Conservation (phyloP, 495 filamentous ascomycete genomes). For the Tuber calosporum region DNA sequence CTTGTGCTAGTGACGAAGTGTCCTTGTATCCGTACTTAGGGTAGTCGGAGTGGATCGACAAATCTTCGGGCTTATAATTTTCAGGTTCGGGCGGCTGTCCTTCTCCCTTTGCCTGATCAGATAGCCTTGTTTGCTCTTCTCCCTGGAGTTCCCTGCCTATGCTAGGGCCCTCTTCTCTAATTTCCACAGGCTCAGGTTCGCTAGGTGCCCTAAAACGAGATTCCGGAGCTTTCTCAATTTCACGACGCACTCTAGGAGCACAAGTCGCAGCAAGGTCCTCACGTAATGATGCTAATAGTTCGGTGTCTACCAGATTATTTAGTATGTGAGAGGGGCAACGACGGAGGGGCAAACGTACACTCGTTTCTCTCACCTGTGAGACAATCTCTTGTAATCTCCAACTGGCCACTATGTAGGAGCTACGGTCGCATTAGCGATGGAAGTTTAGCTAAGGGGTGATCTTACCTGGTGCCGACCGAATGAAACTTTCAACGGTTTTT, state of each 20-base stretch:
- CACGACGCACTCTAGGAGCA: conserved; percentile 12
- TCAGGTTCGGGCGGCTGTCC: not conserved
- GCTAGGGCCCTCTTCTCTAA: not conserved
- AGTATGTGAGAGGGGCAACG: not conserved
- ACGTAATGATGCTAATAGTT: conserved; percentile 25
- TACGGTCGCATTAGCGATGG: conserved; percentile 13
- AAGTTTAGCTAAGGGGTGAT: not conserved
- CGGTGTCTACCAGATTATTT: conserved; percentile 20
- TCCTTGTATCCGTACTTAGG: conserved; percentile 12
- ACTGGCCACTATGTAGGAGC: conserved; percentile 20
- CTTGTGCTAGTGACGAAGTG: conserved; percentile 1
- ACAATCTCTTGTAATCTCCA: conserved; percentile 14
- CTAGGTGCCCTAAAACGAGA: conserved; percentile 8
- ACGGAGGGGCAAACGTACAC: conserved; percentile 10
- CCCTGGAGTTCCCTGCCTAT: not conserved
- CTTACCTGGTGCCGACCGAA: conserved; percentile 31
- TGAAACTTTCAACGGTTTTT: conserved; percentile 14
- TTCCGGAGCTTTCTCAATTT: conserved; percentile 5
- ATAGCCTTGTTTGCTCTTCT: not conserved
- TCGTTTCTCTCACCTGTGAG: conserved; percentile 20
- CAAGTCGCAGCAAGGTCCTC: conserved; percentile 23
- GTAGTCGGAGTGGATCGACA: conserved; percentile 4
- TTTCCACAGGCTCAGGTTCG: conserved; percentile 11
- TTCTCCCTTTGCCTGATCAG: not conserved
- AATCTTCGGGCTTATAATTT: not conserved